Conservation (phyloP, 176 grass and related monocot genomes). For the Oryza meridionalis region DNA sequence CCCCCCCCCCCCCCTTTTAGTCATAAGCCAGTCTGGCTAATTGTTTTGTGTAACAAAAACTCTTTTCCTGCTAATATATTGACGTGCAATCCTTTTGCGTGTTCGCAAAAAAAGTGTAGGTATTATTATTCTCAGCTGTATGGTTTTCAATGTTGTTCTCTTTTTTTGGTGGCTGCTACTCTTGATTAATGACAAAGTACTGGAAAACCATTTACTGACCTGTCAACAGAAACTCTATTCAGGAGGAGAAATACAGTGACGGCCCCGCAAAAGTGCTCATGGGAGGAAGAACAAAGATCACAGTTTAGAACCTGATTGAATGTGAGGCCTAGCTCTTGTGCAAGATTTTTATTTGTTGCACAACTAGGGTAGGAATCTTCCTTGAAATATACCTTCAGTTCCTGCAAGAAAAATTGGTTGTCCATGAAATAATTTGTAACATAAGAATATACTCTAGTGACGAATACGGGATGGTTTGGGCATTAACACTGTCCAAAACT, state of each 20-base stretch:
- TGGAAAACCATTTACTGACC: slow-evolving; percentile 65
- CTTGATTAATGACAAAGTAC: slow-evolving; percentile 51
- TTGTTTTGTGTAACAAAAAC: too few species aligned
- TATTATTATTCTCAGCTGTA: slow-evolving; percentile 41
- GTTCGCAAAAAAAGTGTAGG: too few species aligned
- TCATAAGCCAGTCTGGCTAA: too few species aligned
- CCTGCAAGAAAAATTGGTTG: slow-evolving; percentile 40
- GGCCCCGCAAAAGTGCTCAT: slow-evolving; percentile 20
- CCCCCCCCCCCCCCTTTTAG: too few species aligned
- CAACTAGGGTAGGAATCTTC: slow-evolving; percentile 71
- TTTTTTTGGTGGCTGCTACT: slow-evolving; percentile 43
- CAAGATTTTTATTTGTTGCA: slow-evolving; percentile 51
- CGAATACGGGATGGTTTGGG: background rate
- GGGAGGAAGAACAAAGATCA: slow-evolving; percentile 1
- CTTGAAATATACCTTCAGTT: slow-evolving; percentile 48
- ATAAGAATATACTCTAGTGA: slow-evolving; percentile 13
- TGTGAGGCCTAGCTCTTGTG: slow-evolving; percentile 63
- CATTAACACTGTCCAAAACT: background rate
- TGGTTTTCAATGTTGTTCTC: slow-evolving; percentile 13
- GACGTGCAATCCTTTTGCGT: too few species aligned
- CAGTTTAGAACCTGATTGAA: slow-evolving; percentile 53
- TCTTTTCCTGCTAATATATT: too few species aligned
- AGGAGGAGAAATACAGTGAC: slow-evolving; percentile 32
- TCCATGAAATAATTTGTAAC: background rate
- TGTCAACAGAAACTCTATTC: slow-evolving; percentile 41